Evolutionary conservation across 2,329 filamentous ascomycete species (phyloP).

Genomic region (Ustulina deusta): DNA sequence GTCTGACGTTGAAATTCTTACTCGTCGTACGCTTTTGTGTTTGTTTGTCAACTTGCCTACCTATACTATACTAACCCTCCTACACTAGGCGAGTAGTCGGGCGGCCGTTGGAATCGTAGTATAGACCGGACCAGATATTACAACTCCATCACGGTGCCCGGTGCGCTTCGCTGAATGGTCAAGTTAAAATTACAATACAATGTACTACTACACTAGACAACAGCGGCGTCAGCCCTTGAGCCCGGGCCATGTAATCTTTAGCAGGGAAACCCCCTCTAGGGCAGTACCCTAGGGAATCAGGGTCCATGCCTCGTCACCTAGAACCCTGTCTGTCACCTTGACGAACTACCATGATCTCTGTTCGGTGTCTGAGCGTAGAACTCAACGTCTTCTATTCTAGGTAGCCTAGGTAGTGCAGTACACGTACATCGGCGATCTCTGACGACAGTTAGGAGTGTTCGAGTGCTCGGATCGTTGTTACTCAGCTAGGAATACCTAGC

Average conservation of each 20-base stretch:
- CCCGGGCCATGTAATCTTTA: slow-evolving; percentile 13
- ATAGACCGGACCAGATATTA: slow-evolving; percentile 31
- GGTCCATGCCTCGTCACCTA: slow-evolving; percentile 22
- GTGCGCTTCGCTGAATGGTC: slow-evolving; percentile 31
- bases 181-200: slow-evolving; percentile 28
- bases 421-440: too few species aligned
- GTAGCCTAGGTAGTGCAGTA: too few species aligned
- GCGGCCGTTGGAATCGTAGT: slow-evolving; percentile 1
- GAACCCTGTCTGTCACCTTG: slow-evolving; percentile 26
- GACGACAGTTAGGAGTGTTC: too few species aligned
- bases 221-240: slow-evolving; percentile 21
- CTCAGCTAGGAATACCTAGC: neutral
- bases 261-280: slow-evolving; percentile 27
- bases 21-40: slow-evolving; percentile 2
- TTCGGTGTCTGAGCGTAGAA: slow-evolving; percentile 22
- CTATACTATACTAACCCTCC: neutral
- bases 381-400: neutral
- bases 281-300: slow-evolving; percentile 14
- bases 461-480: too few species aligned
- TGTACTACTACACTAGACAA: slow-evolving; percentile 1
- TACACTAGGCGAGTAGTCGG: neutral
- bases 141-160: slow-evolving; percentile 24
- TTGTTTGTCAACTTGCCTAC: slow-evolving; percentile 21
- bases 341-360: slow-evolving; percentile 16
- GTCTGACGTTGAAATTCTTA: neutral